A percentile compares a stretch with the other conserved stretches of the same genome.
Conservation (phyloP, 192 early-diverging fungal species). For the Irineochytrium annulatum region DNA sequence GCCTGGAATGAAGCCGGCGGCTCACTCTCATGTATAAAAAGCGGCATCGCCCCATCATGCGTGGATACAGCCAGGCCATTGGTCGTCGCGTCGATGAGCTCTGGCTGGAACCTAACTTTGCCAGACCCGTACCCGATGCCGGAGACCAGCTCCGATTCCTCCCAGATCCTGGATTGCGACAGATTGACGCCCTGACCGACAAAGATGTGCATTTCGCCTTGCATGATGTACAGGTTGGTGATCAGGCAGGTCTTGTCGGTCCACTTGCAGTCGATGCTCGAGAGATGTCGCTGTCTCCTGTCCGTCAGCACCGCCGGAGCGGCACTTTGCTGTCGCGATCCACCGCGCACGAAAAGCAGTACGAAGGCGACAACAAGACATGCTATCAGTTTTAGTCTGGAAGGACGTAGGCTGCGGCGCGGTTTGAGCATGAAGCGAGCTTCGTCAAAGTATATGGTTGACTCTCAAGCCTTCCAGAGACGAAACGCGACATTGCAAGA, state of each 20-base stretch:
- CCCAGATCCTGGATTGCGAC: not conserved
- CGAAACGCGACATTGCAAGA: no score
- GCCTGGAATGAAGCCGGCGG: not conserved
- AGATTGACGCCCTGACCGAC: not conserved
- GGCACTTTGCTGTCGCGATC: no score
- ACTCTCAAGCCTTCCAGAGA: no score
- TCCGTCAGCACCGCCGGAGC: no score
- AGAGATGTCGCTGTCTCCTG: not conserved
- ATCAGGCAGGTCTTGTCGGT: slow-evolving; percentile 11
- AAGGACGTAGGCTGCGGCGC: no score
- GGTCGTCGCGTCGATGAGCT: not conserved
- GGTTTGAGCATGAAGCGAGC: no score
- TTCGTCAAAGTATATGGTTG: no score
- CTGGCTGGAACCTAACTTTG: slow-evolving; percentile 3
- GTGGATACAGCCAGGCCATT: not conserved
- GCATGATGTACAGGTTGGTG: slow-evolving; percentile 5
- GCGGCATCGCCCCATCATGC: not conserved
- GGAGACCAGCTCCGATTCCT: not conserved
- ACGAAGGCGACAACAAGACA: no score
- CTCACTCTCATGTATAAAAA: not conserved
- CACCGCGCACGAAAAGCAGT: no score
- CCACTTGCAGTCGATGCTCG: slow-evolving; percentile 10
- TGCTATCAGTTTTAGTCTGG: no score
- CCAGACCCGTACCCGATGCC: slow-evolving; percentile 25
- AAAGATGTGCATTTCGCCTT: slow-evolving; percentile 3